phyloP scores from a whole-genome alignment of 345 rosid genomes.

The Camelina hispida region DNA sequence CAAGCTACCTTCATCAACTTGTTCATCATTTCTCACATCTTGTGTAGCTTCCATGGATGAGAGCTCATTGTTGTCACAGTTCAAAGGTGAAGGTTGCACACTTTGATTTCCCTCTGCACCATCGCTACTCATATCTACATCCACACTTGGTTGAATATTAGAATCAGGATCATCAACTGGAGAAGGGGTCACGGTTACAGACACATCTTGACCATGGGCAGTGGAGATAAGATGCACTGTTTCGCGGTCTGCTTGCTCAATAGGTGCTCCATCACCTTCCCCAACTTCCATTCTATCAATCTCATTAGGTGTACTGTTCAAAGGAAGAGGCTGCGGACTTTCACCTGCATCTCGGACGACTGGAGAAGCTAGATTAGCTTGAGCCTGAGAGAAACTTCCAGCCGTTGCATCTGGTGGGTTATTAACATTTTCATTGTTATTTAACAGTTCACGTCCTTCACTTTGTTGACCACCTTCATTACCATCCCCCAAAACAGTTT shows the following conservation, averaged over 20 bases:
- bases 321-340: slow-evolving; percentile 54
- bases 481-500: slow-evolving; percentile 50
- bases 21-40: slow-evolving; percentile 24
- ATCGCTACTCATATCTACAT: slow-evolving; percentile 77
- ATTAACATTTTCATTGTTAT: slow-evolving; percentile 49
- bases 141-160: slow-evolving; percentile 52
- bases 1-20: slow-evolving; percentile 59
- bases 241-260: slow-evolving; percentile 51
- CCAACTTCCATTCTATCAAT: slow-evolving; percentile 76
- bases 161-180: slow-evolving; percentile 44
- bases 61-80: slow-evolving; percentile 49
- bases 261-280: slow-evolving; percentile 56
- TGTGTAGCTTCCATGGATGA: slow-evolving; percentile 50
- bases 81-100: slow-evolving; percentile 51
- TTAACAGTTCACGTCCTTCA: slow-evolving; percentile 59
- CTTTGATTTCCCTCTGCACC: slow-evolving; percentile 65
- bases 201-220: slow-evolving; percentile 45
- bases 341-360: slow-evolving; percentile 45
- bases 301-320: slow-evolving; percentile 57
- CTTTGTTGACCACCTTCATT: slow-evolving; percentile 52
- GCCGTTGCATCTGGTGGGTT: slow-evolving; percentile 45
- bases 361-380: slow-evolving; percentile 40
- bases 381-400: slow-evolving; percentile 48
- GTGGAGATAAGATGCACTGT: slow-evolving; percentile 55
- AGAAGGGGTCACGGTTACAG: slow-evolving; percentile 48